A percentile compares a stretch with the other conserved stretches of the same genome.
Conservation (phyloP, 139 green algal genomes). For the Pleodorina starrii region DNA sequence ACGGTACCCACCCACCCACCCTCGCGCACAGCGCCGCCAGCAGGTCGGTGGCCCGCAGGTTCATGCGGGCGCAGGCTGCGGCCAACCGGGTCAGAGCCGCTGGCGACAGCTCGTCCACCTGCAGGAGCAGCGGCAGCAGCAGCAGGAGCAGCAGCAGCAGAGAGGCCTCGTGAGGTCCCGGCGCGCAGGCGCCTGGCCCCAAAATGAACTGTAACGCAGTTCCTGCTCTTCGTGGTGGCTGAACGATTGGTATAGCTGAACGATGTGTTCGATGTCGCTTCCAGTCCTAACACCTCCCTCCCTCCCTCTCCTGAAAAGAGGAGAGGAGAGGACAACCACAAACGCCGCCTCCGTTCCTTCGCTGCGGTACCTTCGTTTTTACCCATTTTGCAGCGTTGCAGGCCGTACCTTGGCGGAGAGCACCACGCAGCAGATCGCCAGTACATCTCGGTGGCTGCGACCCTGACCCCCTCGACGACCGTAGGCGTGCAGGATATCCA, state of each 20-base stretch:
- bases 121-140: neutral
- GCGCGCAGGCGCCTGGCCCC: too few species aligned
- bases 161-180: neutral
- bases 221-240: too few species aligned
- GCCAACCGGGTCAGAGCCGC: neutral
- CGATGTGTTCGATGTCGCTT: too few species aligned
- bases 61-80: neutral
- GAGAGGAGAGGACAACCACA: too few species aligned
- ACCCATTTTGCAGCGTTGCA: too few species aligned
- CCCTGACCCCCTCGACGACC: neutral
- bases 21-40: slow-evolving; percentile 4
- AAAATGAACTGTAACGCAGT: neutral
- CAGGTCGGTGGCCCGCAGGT: slow-evolving; percentile 22
- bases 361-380: too few species aligned
- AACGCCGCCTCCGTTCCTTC: too few species aligned
- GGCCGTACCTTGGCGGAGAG: slow-evolving; percentile 17
- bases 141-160: neutral
- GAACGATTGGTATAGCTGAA: too few species aligned
- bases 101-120: slow-evolving; percentile 4
- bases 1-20: too few species aligned
- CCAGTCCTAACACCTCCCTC: too few species aligned
- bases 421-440: slow-evolving; percentile 13
- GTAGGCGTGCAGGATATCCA: slow-evolving; percentile 10
- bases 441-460: neutral
- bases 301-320: too few species aligned